Evolutionary conservation across 2,329 filamentous ascomycete species (phyloP).

Genomic region (Claviceps lovelessii): DNA sequence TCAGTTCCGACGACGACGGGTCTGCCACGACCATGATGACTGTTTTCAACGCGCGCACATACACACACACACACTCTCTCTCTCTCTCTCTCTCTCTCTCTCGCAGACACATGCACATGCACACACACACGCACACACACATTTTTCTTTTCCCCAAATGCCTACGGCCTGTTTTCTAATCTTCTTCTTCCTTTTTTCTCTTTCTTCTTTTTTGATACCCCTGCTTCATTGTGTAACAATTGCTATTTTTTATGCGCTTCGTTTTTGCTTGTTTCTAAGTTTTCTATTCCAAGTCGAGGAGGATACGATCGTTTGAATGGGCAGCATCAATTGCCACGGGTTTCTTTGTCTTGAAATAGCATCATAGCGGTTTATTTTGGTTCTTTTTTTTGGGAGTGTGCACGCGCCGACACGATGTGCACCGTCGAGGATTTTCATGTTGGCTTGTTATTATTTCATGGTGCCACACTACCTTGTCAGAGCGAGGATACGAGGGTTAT

Average conservation of each 20-base stretch:
- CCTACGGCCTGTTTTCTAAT: background rate
- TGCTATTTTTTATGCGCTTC: background rate
- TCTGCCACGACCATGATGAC: background rate
- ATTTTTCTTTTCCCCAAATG: background rate
- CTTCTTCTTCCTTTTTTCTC: background rate
- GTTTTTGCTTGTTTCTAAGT: background rate
- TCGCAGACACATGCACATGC: too few species aligned
- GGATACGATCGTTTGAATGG: background rate
- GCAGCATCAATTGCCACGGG: background rate
- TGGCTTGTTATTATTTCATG: background rate
- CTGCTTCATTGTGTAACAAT: slow-evolving; percentile 1
- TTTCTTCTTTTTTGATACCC: slow-evolving; percentile 6
- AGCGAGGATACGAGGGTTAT: background rate
- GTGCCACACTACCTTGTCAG: background rate
- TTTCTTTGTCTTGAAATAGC: background rate
- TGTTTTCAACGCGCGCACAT: background rate
- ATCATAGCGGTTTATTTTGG: background rate
- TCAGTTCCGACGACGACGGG: background rate
- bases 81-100: too few species aligned
- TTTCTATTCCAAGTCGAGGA: background rate
- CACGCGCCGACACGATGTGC: background rate
- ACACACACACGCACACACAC: background rate
- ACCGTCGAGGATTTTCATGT: background rate
- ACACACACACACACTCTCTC: too few species aligned
- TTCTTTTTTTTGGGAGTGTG: background rate